These are phyloP conservation scores for Dentipellis sp. DNA, from an alignment of 768 basidiomycete species.

Conservation along the genomic window DNA sequence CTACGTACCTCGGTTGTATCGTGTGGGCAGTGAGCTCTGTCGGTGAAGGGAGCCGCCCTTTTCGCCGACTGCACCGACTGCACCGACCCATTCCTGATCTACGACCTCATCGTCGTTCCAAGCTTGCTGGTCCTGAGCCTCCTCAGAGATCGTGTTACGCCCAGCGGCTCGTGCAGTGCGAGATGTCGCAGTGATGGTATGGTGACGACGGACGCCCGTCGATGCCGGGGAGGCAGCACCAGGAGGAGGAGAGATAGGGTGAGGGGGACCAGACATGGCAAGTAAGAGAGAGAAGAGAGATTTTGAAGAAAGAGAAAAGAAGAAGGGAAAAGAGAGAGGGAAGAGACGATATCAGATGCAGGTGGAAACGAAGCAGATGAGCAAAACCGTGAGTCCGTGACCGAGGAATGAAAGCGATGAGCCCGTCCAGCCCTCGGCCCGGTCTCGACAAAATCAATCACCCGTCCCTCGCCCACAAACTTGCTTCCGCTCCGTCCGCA, in stretches of 20 bases:
- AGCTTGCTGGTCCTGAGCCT: conserved; percentile 11
- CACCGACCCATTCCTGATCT: conserved; percentile 8
- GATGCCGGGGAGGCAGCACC: not conserved
- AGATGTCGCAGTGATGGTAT: conserved; percentile 15
- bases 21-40: conserved; percentile 13
- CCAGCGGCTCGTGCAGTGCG: conserved; percentile 7
- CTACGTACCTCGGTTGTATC: conserved; percentile 13
- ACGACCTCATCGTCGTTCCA: conserved; percentile 12
- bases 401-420: not conserved
- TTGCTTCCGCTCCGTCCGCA: conserved; percentile 1
- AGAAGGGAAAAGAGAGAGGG: not conserved
- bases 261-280: conserved; percentile 9
- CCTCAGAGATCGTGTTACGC: conserved; percentile 13
- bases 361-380: not conserved
- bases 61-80: conserved; percentile 11
- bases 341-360: not conserved
- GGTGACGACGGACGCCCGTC: conserved; percentile 12
- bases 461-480: not conserved
- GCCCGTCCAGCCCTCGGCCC: not conserved
- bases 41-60: conserved; percentile 15
- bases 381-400: not conserved
- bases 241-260: conserved; percentile 13
- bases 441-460: not conserved
- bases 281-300: not conserved
- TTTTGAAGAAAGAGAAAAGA: not conserved